Evolutionary conservation across 2,329 filamentous ascomycete species (phyloP), one percentile per base, ranked within the genome.

Genomic region (Colletotrichum gigasporum): DNA sequence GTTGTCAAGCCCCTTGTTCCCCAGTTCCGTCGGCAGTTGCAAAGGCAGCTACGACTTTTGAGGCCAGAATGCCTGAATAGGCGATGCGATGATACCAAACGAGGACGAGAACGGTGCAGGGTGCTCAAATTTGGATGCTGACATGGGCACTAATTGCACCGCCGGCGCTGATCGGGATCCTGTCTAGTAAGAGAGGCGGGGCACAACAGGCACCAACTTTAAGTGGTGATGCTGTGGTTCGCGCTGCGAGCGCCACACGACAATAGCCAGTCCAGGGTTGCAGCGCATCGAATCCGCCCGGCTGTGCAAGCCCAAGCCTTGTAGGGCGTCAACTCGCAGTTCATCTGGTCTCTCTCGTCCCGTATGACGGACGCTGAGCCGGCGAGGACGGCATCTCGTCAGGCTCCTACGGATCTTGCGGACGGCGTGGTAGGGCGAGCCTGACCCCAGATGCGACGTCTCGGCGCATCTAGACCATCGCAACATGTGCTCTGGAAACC

Each of bases 221-320:
- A 53, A 50, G 7, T 20, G 7, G 22, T 28, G 22, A 37, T 45
- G 35, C 45, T 42, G 37, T 37, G 45, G 3, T n/a, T 55, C 39
- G n/a, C 1, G 9, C 20, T 45, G 26, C n/a, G n/a, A n/a, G 18
- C 37, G 39, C 37, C 37, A 45, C 28, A 34, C 28, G 26, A 10
- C 28, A 16, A 45, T 26, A 24, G 7, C 20, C 22, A 16, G 3
- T 7, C n/a, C 3, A 16, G 24, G 18, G 10, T 8, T 34, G 41
- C 28, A 16, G 14, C n/a, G 55, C 28, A 52, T 24, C 12, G 24
- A 16, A 26, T 18, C 12, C 44, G 11, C 41, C 22, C 28, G 47
- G 55, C 55, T 35, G 34, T 53, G 45, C 39, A 63, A n/a, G 44
- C 16, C 45, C 44, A 34, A 51, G 44, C 42, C 53, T 26, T 28